Base-by-base conservation (phyloP, 2,329 filamentous ascomycete species). In the Phaeosphaeriaceae sp. region DNA sequence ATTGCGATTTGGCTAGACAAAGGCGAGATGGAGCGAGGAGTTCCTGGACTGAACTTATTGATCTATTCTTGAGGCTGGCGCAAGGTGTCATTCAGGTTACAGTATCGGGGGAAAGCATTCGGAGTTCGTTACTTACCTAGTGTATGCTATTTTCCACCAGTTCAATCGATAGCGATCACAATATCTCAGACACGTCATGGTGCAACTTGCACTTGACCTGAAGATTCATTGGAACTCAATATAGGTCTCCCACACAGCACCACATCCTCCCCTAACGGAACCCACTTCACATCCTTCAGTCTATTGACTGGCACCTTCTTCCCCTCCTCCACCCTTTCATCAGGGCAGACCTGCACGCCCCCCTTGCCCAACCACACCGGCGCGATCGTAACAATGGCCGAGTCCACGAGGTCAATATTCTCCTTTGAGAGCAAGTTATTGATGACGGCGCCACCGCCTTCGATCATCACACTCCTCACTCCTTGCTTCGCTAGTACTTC, bases 321-420 rank as follows among this genome's bases (percentile, higher is more conserved):
- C 2, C 85, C 87, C 19, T 82, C 74, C 1, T 79, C 83, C 2
- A 76, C 69, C 43, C 83, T 84, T 32, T 87, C 83, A 21, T 86
- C 82, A 1, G 94, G 94, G 49, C 88, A 89, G 2, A 97, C 92
- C 11, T 88, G 84, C 10, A 97, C 91, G 8, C 93, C 93, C 2
- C 91, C 92, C 59, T 86, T 84, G 1, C 94, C 94, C n/a, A 98
- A 83, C 87, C 93, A 98, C 0, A 89, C 92, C 9, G 94, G 94
- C 2, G 94, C 93, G 70, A 97, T 88, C 0, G 94, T 97, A 58
- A 97, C 84, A 68, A 98, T 91, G 50, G 97, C 89, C 1, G 90
- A 90, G 72, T 92, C 86, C 44, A 97, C 83, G 9, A 93, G 80
- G n/a, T 75, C 68, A 17, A 86, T 81, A 68, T 88, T 87, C 26